Conservation (phyloP, 2,329 filamentous ascomycete species). For the Penicillium nordicum region DNA sequence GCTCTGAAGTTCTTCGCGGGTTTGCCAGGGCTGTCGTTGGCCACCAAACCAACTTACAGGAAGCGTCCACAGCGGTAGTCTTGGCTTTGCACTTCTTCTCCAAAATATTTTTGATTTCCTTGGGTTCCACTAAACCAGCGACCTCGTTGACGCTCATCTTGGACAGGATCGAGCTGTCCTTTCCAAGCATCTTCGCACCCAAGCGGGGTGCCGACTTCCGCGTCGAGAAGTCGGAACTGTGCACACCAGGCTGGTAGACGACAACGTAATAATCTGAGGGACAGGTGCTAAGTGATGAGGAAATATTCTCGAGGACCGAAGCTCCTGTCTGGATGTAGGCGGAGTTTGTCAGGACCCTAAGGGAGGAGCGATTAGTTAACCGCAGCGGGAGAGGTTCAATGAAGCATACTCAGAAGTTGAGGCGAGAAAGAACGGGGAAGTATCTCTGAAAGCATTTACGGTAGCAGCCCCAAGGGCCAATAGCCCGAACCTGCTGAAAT, state of each 20-base stretch:
- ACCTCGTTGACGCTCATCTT: conserved; percentile 54
- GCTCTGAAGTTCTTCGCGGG: conserved; percentile 1
- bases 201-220: conserved; percentile 52
- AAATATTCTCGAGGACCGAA: conserved; percentile 43
- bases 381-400: conserved; percentile 4
- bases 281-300: conserved; percentile 58
- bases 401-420: conserved; percentile 72
- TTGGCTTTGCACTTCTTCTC: conserved; percentile 48
- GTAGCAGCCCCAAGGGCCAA: conserved; percentile 55
- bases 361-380: conserved; percentile 26
- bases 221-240: conserved; percentile 63
- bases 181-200: conserved; percentile 49
- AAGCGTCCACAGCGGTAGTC: conserved; percentile 43
- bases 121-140: conserved; percentile 47
- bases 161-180: conserved; percentile 53
- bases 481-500: conserved; percentile 42
- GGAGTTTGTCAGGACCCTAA: conserved; percentile 40
- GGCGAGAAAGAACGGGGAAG: conserved; percentile 84
- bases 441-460: conserved; percentile 73
- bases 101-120: conserved; percentile 43
- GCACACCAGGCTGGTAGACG: conserved; percentile 71
- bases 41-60: conserved; percentile 32
- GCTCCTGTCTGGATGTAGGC: conserved; percentile 44
- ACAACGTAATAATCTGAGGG: conserved; percentile 74
- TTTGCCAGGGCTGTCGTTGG: background rate